Percentiles rank a stretch among this genome's conserved stretches.
phyloP scores from a whole-genome alignment of 345 rosid species.

The Heritiera fomes region DNA sequence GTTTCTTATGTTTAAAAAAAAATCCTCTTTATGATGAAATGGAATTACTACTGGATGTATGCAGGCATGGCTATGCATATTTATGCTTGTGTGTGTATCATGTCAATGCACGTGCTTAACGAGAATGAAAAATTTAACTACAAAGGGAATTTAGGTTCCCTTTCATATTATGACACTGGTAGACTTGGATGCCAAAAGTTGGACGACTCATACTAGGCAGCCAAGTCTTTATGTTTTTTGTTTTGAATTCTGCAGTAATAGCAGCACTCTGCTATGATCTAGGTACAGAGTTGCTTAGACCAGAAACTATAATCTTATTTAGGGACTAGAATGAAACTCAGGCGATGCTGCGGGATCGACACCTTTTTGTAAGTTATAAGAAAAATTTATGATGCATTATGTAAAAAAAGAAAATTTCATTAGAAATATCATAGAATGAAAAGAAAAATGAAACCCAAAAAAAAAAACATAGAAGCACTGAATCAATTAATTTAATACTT shows the following conservation, averaged over 20 bases:
- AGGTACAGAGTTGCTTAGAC: not conserved
- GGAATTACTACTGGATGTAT: not conserved
- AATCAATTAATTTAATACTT: no score
- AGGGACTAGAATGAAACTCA: not conserved
- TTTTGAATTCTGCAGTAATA: no score
- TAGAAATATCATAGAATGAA: no score
- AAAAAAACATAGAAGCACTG: no score
- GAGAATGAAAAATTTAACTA: not conserved
- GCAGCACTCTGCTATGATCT: not conserved
- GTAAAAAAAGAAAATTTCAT: no score
- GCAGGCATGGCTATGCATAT: not conserved
- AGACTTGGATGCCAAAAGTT: not conserved
- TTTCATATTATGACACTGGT: not conserved
- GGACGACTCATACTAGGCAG: not conserved
- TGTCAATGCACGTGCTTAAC: not conserved
- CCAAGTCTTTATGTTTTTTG: not conserved
- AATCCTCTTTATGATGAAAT: not conserved
- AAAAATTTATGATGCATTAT: no score
- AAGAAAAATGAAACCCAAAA: no score
- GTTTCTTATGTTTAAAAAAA: not conserved
- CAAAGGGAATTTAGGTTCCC: not conserved
- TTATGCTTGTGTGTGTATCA: not conserved
- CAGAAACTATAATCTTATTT: not conserved
- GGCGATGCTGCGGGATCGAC: no score
- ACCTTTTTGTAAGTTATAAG: no score